Evolutionary conservation across 495 filamentous ascomycete species (phyloP), one percentile per base, ranked within the genome.

Genomic region (Penicillium soppii): DNA sequence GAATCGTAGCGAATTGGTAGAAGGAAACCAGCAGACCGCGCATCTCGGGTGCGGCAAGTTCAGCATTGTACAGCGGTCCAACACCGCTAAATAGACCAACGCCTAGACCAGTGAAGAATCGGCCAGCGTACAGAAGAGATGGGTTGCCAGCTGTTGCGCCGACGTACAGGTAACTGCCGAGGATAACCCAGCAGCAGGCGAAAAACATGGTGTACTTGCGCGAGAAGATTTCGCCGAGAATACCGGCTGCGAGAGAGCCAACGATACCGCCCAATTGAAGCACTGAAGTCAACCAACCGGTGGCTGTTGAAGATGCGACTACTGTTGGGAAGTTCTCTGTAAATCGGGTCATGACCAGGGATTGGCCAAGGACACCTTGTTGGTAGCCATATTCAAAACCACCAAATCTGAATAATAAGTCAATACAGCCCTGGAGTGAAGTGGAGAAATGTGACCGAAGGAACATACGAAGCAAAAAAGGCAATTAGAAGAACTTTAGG

Each of bases 1-100:
- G 89, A 27, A 87, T 90, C 36, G 91, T 91, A 8, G 88, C 86
- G 83, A 88, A 90, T 65, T 92, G 88, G 64, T 91, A 88, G 21
- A 87, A 74, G 20, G 82, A 84, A 9, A 91, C 86, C 15, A 92
- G 76, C 16, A 87, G 76, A 19, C 88, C 88, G 33, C 88, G 83
- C 57, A 88, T 87, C 58, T 87, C 83, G 56, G 87, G 85, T 7
- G 84, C 84, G 0, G 88, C 82, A 41, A 92, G 82, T 64, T 92
- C 88, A 41, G 87, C 77, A 57, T 87, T 85, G 62, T 91, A 91
- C 12, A 90, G 77, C 1, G 87, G 88, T 9, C 72, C 65, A 37
- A 86, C 50, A 70, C 72, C 45, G 68, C 74, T 36, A 71, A 70
- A 70, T 16, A 61, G 84, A 48, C 88, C 88, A 50, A 91, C 82